Evolutionary conservation across 805 yeast species (phyloP).

Genomic region (Tetrapisispora namnaoensis): DNA sequence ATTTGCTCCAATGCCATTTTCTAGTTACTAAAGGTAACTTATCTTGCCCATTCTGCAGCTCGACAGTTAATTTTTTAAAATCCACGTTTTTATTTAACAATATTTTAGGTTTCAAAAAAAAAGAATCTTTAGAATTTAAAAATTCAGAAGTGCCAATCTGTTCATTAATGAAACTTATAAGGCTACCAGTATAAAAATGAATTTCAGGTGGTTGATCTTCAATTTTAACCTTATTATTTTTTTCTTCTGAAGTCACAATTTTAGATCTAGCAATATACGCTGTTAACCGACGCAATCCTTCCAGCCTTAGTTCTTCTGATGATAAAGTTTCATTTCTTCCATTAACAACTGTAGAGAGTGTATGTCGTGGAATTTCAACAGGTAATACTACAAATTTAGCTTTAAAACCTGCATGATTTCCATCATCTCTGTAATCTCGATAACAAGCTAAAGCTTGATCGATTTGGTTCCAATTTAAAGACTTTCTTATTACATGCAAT

Average conservation of each 20-base stretch:
- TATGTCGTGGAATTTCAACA: constrained; percentile 51
- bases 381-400: constrained; percentile 84
- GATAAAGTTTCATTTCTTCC: constrained; percentile 52
- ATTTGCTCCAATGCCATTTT: constrained; percentile 83
- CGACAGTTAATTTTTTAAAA: constrained; percentile 45
- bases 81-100: constrained; percentile 42
- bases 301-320: constrained; percentile 85
- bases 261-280: constrained; percentile 50
- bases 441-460: constrained; percentile 92
- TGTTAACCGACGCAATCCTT: constrained; percentile 69
- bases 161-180: constrained; percentile 54
- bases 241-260: constrained; percentile 36
- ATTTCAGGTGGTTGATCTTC: constrained; percentile 63
- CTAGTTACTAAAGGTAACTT: constrained; percentile 68
- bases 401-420: constrained; percentile 45
- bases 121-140: constrained; percentile 27
- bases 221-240: constrained; percentile 23
- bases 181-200: constrained; percentile 76
- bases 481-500: constrained; percentile 40
- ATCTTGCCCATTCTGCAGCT: constrained; percentile 48
- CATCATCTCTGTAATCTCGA: constrained; percentile 54
- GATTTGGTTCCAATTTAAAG: constrained; percentile 79
- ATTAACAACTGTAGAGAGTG: constrained; percentile 31
- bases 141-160: constrained; percentile 35
- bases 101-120: constrained; percentile 24